A percentile compares a stretch with the other conserved stretches of the same genome.
Evolutionary conservation across 352 stramenopile species (phyloP).

Genomic region (Pythium coloratum): DNA sequence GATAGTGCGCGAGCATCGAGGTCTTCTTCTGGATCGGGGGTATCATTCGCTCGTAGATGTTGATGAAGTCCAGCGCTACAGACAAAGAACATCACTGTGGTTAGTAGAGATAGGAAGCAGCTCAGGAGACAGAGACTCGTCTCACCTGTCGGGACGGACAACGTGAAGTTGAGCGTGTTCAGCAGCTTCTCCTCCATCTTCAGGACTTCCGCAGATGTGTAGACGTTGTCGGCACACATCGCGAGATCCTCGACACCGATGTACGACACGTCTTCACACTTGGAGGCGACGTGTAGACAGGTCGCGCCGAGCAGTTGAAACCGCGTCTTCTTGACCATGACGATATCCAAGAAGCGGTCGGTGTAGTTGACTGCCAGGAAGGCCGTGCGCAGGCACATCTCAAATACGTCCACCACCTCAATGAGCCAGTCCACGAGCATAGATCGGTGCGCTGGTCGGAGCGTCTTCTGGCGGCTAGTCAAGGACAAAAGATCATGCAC

Average conservation of each 20-base stretch:
- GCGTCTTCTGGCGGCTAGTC: slow-evolving; percentile 70
- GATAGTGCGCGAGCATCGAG: slow-evolving; percentile 87
- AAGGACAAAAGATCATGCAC: not conserved
- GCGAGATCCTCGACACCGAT: slow-evolving; percentile 91
- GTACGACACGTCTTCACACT: slow-evolving; percentile 92
- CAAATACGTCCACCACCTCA: slow-evolving; percentile 92
- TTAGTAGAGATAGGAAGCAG: not conserved
- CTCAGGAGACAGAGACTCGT: not conserved
- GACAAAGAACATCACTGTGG: not conserved
- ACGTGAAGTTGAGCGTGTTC: slow-evolving; percentile 91
- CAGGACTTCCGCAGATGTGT: slow-evolving; percentile 86
- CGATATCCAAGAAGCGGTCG: slow-evolving; percentile 85
- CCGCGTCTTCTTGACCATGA: slow-evolving; percentile 87
- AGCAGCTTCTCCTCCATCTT: slow-evolving; percentile 92
- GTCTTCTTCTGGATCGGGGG: slow-evolving; percentile 82
- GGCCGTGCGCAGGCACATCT: slow-evolving; percentile 89
- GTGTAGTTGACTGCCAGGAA: slow-evolving; percentile 92
- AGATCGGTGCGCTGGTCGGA: slow-evolving; percentile 81
- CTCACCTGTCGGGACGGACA: slow-evolving; percentile 86
- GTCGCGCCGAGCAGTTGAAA: slow-evolving; percentile 91
- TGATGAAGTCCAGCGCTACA: slow-evolving; percentile 84
- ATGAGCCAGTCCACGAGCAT: slow-evolving; percentile 94
- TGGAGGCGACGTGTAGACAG: slow-evolving; percentile 89
- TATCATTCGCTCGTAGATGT: slow-evolving; percentile 90
- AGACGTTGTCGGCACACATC: slow-evolving; percentile 91